phyloP scores from a whole-genome alignment of 129 eudicot species.

The Heracleum sosnowskyi region DNA sequence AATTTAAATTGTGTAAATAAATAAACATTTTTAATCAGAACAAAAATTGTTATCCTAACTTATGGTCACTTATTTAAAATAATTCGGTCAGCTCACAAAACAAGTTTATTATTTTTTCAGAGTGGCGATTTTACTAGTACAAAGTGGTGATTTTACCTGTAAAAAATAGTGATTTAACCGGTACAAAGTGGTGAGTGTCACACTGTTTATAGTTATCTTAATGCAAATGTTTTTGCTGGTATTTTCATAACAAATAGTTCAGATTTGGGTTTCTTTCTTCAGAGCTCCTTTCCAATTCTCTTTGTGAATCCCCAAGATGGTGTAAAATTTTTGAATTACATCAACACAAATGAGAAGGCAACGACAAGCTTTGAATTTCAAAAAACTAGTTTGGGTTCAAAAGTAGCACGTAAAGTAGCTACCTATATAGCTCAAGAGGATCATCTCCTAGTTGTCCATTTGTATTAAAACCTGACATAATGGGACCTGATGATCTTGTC shows the following conservation, averaged over 20 bases:
- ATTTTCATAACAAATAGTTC: constrained; percentile 49
- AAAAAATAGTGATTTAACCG: too few species aligned
- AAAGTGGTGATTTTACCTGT: too few species aligned
- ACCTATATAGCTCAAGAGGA: constrained; percentile 74
- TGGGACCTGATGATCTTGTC: too few species aligned
- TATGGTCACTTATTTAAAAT: too few species aligned
- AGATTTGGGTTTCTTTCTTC: constrained; percentile 28
- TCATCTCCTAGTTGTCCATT: constrained; percentile 56
- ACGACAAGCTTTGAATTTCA: constrained; percentile 38
- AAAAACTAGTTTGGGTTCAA: too few species aligned
- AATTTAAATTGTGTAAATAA: too few species aligned
- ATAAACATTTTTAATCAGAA: too few species aligned
- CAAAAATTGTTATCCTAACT: too few species aligned
- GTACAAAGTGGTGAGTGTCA: too few species aligned
- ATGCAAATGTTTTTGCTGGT: constrained; percentile 29
- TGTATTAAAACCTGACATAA: constrained; percentile 66
- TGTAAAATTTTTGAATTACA: constrained; percentile 23
- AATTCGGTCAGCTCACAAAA: too few species aligned
- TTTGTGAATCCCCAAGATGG: constrained; percentile 36
- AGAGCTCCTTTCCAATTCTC: constrained; percentile 37
- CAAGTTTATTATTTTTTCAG: too few species aligned
- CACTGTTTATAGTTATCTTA: constrained; percentile 18
- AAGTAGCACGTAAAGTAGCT: constrained; percentile 43
- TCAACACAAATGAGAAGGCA: constrained; percentile 13
- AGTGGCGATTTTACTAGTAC: too few species aligned